Percentiles rank a stretch among this genome's conserved stretches.
phyloP scores from a whole-genome alignment of 768 basidiomycete genomes.

The Psilocybe cyanescens region DNA sequence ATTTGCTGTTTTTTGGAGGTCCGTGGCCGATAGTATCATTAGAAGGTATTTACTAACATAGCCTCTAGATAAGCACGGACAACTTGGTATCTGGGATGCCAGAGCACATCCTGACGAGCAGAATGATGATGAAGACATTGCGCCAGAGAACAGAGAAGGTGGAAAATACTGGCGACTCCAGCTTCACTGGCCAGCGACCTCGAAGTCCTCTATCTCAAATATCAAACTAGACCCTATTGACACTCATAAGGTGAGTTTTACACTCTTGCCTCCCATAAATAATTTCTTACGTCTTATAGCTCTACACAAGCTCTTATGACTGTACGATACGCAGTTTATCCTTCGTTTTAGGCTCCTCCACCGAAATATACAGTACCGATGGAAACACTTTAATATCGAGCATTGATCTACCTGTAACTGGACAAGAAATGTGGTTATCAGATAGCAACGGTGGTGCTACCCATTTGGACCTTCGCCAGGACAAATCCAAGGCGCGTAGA shows the following conservation, averaged over 20 bases:
- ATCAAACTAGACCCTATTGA: slow-evolving; percentile 80
- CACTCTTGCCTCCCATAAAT: background rate
- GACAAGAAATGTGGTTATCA: slow-evolving; percentile 86
- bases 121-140: slow-evolving; percentile 65
- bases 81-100: slow-evolving; percentile 87
- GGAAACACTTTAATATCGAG: slow-evolving; percentile 63
- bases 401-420: slow-evolving; percentile 68
- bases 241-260: slow-evolving; percentile 62
- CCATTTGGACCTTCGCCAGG: slow-evolving; percentile 76
- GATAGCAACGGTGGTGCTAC: slow-evolving; percentile 73
- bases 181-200: slow-evolving; percentile 81
- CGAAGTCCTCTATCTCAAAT: slow-evolving; percentile 79
- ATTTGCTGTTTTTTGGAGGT: slow-evolving; percentile 90
- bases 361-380: slow-evolving; percentile 68
- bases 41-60: background rate
- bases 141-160: slow-evolving; percentile 50
- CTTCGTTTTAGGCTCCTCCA: slow-evolving; percentile 72
- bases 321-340: slow-evolving; percentile 75
- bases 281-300: slow-evolving; percentile 38
- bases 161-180: slow-evolving; percentile 84
- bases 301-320: slow-evolving; percentile 85
- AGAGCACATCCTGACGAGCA: slow-evolving; percentile 68
- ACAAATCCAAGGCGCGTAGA: slow-evolving; percentile 55
- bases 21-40: slow-evolving; percentile 3
- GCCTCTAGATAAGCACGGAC: slow-evolving; percentile 75